Evolutionary conservation across 2,329 filamentous ascomycete species (phyloP), one percentile per base, ranked within the genome.

Genomic region (Fusarium sp.): DNA sequence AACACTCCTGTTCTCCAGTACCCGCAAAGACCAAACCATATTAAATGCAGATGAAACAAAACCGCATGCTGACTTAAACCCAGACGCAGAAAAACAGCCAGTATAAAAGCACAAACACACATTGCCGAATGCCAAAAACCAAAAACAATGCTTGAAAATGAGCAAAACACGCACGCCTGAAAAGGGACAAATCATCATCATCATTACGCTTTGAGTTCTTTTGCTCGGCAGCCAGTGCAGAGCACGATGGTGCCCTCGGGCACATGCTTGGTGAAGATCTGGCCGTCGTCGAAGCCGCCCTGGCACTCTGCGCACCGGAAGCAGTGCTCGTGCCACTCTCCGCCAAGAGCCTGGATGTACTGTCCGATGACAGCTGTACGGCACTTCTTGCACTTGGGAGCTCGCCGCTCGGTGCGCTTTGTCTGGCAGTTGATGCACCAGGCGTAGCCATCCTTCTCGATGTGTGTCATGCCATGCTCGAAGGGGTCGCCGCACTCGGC

Each of bases 401-500:
- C 91, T 48, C 91, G 91, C 25, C 94, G 86, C 76, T 96, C 92
- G 11, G 93, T 97, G 31, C 95, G 88, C 73, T 93, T 91, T 12
- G 93, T 96, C 79, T 98, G 94, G 74, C 95, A 99, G 22, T 85
- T 85, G 42, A 98, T 86, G 77, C 95, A 99, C 93, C 95, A 99
- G 6, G 95, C 95, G 76, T 96, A 98, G 9, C 94, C 94, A 68
- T 98, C 94, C 78, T 97, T 97, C 75, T 99, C 95, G 52, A 99
- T 88, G 71, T 89, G 87, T 41, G 86, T 89, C 78, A 83, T 85
- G 58, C 85, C 85, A 43, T 83, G 81, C 66, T 84, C 92, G 74
- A 99, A 99, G 0, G 95, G 94, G 79, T 99, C 94, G 67, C 95
- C 95, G 74, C 95, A 99, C 81, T 99, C 93, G 38, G 95, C 95